phyloP scores from a whole-genome alignment of 352 stramenopile genomes.

The Globisporangium parvum region DNA sequence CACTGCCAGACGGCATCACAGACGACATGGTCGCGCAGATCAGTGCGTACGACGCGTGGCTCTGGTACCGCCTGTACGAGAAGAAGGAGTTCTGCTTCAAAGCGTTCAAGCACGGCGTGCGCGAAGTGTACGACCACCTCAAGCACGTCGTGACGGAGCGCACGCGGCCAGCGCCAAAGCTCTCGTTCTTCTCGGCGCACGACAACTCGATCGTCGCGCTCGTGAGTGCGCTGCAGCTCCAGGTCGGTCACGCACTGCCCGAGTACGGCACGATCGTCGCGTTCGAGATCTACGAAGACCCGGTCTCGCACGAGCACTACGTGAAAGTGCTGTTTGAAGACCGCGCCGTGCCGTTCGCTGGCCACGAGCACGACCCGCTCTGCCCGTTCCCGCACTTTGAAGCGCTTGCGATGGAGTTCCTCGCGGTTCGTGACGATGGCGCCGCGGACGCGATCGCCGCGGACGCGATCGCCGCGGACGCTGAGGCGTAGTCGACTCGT shows the following conservation, averaged over 20 bases:
- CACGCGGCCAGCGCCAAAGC: conserved; percentile 20
- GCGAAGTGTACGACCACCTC: conserved; percentile 47
- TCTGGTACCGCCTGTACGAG: conserved; percentile 74
- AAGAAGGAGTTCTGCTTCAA: conserved; percentile 50
- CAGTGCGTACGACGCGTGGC: conserved; percentile 67
- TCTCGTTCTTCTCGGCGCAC: conserved; percentile 83
- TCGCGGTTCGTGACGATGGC: conserved; percentile 16
- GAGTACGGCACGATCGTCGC: conserved; percentile 66
- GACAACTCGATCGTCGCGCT: conserved; percentile 83
- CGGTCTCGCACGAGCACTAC: conserved; percentile 35
- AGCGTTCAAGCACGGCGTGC: conserved; percentile 59
- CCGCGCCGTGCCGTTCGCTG: conserved; percentile 39
- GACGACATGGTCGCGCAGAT: conserved; percentile 51
- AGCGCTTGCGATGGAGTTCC: conserved; percentile 38
- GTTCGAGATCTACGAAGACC: conserved; percentile 66
- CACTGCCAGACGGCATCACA: conserved; percentile 64
- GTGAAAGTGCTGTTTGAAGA: conserved; percentile 61
- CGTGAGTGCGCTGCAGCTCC: conserved; percentile 57
- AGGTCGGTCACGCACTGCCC: conserved; percentile 47
- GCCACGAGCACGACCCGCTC: conserved; percentile 39
- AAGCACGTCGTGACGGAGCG: conserved; percentile 28
- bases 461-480: background rate
- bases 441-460: background rate
- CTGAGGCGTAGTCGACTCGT: too few relatives aligned
- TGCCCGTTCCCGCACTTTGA: conserved; percentile 70